Conservation (phyloP, 2,329 filamentous ascomycete species). For the Hypocreales sp. region DNA sequence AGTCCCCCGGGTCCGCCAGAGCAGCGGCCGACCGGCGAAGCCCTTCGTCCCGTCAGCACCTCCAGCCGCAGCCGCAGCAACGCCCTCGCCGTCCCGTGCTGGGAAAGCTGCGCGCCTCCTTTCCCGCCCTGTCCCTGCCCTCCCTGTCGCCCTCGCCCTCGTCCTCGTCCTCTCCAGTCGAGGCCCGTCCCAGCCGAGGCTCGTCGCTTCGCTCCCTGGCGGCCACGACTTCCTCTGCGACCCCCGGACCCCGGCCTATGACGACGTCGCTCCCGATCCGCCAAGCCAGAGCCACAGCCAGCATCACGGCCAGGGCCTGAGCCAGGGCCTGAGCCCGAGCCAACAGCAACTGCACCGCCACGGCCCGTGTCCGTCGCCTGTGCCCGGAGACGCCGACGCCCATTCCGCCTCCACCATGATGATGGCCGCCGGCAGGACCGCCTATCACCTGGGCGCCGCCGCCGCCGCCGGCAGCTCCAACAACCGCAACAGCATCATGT, state of each 20-base stretch:
- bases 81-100: too few relatives aligned
- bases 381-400: conserved; percentile 2
- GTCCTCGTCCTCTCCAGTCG: neutral
- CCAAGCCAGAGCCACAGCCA: conserved; percentile 1
- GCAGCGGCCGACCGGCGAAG: too few relatives aligned
- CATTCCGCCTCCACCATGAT: conserved; percentile 7
- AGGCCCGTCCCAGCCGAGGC: neutral
- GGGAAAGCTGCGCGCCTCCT: conserved; percentile 5
- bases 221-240: too few relatives aligned
- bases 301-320: too few relatives aligned
- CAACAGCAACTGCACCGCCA: too few relatives aligned
- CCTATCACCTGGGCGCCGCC: conserved; percentile 9
- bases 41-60: too few relatives aligned
- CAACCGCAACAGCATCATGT: conserved; percentile 34
- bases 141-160: neutral
- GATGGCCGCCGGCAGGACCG: conserved; percentile 7
- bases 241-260: conserved; percentile 13
- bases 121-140: conserved; percentile 2
- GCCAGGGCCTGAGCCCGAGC: too few relatives aligned
- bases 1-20: too few relatives aligned
- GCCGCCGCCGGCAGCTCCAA: conserved; percentile 3
- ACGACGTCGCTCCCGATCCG: conserved; percentile 11
- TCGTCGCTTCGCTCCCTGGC: too few relatives aligned
- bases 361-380: too few relatives aligned
- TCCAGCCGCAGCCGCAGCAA: too few relatives aligned